Conservation (phyloP, 192 early-diverging fungal genomes). For the Entomortierella parvispora region DNA sequence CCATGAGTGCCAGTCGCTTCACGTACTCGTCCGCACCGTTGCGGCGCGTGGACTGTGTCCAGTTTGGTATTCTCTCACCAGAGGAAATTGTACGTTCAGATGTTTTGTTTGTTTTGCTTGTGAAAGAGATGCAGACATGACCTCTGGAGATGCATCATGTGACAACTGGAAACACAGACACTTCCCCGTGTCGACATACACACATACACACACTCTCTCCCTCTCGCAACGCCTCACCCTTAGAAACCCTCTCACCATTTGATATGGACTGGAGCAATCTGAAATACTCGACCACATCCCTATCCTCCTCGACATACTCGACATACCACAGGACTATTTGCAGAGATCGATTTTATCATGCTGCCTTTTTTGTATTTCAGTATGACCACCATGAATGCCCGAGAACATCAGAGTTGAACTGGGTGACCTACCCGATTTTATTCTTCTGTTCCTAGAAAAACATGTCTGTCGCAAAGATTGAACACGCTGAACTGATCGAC, state of each 20-base stretch:
- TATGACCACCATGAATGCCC: neutral
- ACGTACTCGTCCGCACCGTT: conserved; percentile 82
- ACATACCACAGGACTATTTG: too few species aligned
- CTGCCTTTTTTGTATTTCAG: neutral
- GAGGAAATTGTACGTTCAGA: conserved; percentile 91
- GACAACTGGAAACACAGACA: too few species aligned
- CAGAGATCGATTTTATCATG: too few species aligned
- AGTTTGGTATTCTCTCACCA: conserved; percentile 96
- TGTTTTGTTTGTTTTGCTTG: conserved; percentile 5
- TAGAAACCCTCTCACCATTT: too few species aligned
- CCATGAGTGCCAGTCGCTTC: conserved; percentile 72
- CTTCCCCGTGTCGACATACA: too few species aligned
- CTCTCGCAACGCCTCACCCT: too few species aligned
- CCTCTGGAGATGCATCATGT: too few species aligned
- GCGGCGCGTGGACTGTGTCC: conserved; percentile 88
- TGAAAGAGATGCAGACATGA: conserved; percentile 1
- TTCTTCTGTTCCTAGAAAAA: conserved; percentile 74
- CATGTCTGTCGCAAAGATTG: conserved; percentile 96
- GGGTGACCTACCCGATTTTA: conserved; percentile 1
- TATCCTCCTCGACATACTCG: too few species aligned
- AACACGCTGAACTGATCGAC: conserved; percentile 87
- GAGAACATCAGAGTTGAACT: neutral
- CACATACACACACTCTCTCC: too few species aligned
- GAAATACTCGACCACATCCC: too few species aligned
- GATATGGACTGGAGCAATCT: too few species aligned